Conservation (phyloP, 192 early-diverging fungal species). For the Entrophospora sp. region DNA sequence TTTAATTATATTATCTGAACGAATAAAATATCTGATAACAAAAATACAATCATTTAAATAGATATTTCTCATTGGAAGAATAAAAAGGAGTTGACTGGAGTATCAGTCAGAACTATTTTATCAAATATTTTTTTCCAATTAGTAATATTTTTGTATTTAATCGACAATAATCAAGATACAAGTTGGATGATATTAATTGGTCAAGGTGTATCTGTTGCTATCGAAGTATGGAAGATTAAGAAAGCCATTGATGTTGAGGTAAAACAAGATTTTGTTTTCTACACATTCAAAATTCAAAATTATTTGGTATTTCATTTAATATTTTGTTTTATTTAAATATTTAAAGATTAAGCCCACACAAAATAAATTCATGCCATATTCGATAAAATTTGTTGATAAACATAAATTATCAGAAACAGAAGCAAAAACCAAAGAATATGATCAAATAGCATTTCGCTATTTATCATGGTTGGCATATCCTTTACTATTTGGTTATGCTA, state of each 20-base stretch:
- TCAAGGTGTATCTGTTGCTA: conserved; percentile 68
- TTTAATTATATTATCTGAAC: no score
- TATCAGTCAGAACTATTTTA: conserved; percentile 74
- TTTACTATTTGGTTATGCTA: conserved; percentile 63
- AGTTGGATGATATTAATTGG: conserved; percentile 79
- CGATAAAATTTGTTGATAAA: conserved; percentile 16
- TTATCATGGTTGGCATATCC: conserved; percentile 71
- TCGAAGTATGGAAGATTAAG: conserved; percentile 89
- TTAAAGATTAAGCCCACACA: conserved; percentile 19
- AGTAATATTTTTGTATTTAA: conserved; percentile 80
- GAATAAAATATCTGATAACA: no score
- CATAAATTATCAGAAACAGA: conserved; percentile 41
- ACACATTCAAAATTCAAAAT: no score
- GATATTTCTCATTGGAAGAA: conserved; percentile 87
- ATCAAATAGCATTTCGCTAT: conserved; percentile 77
- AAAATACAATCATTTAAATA: no score
- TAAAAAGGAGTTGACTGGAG: conserved; percentile 69
- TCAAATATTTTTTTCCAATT: conserved; percentile 74
- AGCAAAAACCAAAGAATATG: conserved; percentile 50
- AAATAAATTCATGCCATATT: neutral
- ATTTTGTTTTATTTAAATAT: neutral
- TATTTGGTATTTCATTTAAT: neutral
- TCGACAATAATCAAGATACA: conserved; percentile 77
- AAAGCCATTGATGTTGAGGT: conserved; percentile 73
- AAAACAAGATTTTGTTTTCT: no score